phyloP scores from a whole-genome alignment of 2,329 filamentous ascomycete genomes.

The Xylariomycetidae sp. region DNA sequence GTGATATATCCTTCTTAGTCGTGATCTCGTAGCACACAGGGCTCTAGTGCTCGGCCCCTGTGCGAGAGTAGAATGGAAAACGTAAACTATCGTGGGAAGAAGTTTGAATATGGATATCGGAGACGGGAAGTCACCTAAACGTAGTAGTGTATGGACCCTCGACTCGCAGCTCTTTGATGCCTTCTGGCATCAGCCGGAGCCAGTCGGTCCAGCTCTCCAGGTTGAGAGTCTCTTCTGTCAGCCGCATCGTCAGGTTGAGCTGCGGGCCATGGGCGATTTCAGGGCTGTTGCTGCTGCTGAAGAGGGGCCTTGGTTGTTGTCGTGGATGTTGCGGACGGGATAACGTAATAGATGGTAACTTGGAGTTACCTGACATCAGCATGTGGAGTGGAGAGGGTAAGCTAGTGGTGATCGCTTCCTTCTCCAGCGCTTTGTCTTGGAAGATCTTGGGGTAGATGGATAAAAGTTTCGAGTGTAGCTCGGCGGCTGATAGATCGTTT shows the following conservation, averaged over 20 bases:
- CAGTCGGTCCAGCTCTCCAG: slow-evolving; percentile 54
- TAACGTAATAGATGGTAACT: slow-evolving; percentile 52
- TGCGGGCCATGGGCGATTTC: slow-evolving; percentile 32
- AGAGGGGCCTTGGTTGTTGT: too few species aligned
- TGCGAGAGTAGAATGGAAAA: background rate
- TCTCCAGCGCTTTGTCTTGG: slow-evolving; percentile 44
- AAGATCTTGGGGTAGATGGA: slow-evolving; percentile 48
- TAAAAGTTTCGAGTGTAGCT: slow-evolving; percentile 50
- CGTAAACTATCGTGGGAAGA: slow-evolving; percentile 2
- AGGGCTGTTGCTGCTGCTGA: slow-evolving; percentile 39
- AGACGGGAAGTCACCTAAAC: slow-evolving; percentile 30
- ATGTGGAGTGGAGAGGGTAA: slow-evolving; percentile 52
- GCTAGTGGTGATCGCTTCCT: slow-evolving; percentile 40
- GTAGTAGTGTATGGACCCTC: slow-evolving; percentile 46
- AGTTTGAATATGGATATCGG: slow-evolving; percentile 6
- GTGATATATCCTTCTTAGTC: slow-evolving; percentile 3
- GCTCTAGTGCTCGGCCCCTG: too few species aligned
- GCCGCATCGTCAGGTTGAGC: slow-evolving; percentile 45
- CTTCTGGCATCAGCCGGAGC: slow-evolving; percentile 54
- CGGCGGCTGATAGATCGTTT: slow-evolving; percentile 44
- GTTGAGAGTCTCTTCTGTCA: slow-evolving; percentile 47
- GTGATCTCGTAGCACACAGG: slow-evolving; percentile 4
- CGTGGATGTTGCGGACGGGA: slow-evolving; percentile 41
- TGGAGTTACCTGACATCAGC: slow-evolving; percentile 49
- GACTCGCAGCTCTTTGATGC: slow-evolving; percentile 50